phyloP scores from a whole-genome alignment of 2,329 filamentous ascomycete species.

The Hymenotorrendiella dingleyae region DNA sequence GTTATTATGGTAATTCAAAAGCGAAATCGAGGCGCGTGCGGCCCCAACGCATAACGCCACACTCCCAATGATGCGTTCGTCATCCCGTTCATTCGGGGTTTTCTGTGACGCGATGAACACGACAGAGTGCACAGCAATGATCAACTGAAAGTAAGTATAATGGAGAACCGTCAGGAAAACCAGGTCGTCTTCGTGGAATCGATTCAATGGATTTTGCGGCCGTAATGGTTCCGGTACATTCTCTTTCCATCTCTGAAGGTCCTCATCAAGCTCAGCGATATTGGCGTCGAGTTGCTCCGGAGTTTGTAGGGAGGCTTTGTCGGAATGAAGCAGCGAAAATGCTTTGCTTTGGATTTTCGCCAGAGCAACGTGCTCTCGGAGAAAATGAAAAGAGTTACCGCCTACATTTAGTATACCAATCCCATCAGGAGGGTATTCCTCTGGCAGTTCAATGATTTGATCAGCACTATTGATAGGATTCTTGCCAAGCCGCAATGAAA shows the following conservation, averaged over 20 bases:
- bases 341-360: slow-evolving; percentile 7
- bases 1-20: slow-evolving; percentile 13
- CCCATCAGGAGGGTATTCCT: slow-evolving; percentile 1
- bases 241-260: slow-evolving; percentile 12
- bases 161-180: slow-evolving; percentile 12
- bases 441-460: slow-evolving; percentile 4
- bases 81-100: slow-evolving; percentile 1
- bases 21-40: slow-evolving; percentile 12
- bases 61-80: slow-evolving; percentile 12
- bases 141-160: slow-evolving; percentile 14
- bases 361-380: slow-evolving; percentile 6
- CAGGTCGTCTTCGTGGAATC: slow-evolving; percentile 2
- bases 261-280: slow-evolving; percentile 13
- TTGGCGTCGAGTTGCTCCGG: slow-evolving; percentile 6
- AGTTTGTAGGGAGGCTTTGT: slow-evolving; percentile 1
- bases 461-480: slow-evolving; percentile 1
- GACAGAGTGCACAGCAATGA: slow-evolving; percentile 13
- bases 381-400: slow-evolving; percentile 4
- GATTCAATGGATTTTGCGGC: slow-evolving; percentile 4
- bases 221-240: slow-evolving; percentile 8
- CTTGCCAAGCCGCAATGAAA: slow-evolving; percentile 8
- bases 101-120: slow-evolving; percentile 9
- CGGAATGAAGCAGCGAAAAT: slow-evolving; percentile 2
- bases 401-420: background rate
- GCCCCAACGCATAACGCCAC: slow-evolving; percentile 14